Base-by-base conservation (phyloP, 1,139 yeast genomes). In the Pichia sp. region DNA sequence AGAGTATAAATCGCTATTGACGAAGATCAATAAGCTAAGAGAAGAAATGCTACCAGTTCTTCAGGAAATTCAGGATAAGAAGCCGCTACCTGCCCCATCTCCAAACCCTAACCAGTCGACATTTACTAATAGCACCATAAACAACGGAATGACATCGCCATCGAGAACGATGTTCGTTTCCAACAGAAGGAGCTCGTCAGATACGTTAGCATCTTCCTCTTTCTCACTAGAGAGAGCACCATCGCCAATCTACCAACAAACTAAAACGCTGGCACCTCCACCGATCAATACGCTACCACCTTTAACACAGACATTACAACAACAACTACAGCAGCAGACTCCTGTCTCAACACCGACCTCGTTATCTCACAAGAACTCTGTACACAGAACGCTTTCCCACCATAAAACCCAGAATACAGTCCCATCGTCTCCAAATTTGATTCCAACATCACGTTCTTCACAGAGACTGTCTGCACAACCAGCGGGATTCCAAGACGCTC, bases 61-160 rank as follows among this genome's bases (percentile, higher is more conserved):
- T 30, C 69, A 79, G 47, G 67, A 75, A 38, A 62, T 77, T 17
- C 78, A 79, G 52, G 83, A 78, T 50, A 69, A 73, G 30, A 78
- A 79, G 58, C 83, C 83, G 3, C 66, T 79, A 34, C 84, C 84
- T 0, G 75, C 81, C 0, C 83, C 84, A 4, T 75, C 34, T 3
- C 34, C 40, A 14, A 37, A 37, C n/a, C 18, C 4, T 15, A 37
- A 37, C n/a, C 5, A 2, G 17, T n/a, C 34, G n/a, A 15, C 34
- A 9, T 9, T 14, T 21, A 19, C 38, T 11, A 21, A 34, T 32
- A 10, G 7, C 17, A n/a, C 4, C 18, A 14, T 15, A 7, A 32
- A 32, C 11, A 32, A 32, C 17, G 11, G 18, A 38, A 14, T 31
- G 11, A n/a, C 40, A 27, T 38, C 40, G 7, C 40, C 40, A 17